Conservation (phyloP, 306 rosid genomes). For the Sesbania bispinosa region DNA sequence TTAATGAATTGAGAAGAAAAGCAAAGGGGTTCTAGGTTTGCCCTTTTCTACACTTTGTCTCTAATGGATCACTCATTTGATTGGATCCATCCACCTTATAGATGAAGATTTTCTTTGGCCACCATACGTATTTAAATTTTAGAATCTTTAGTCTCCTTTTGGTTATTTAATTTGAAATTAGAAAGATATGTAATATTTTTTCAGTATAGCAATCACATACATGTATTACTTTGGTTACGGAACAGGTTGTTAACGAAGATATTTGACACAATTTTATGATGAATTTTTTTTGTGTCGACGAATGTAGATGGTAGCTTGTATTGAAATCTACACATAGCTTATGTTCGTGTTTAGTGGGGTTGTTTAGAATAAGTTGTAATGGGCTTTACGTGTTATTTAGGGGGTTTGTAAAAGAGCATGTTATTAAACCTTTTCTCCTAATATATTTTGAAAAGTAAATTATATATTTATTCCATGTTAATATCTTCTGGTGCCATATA, state of each 20-base stretch:
- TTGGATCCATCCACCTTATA: not conserved
- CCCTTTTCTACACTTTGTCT: not conserved
- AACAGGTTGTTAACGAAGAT: not conserved
- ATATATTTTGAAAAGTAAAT: too few relatives aligned
- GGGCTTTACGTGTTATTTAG: too few relatives aligned
- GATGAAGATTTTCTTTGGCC: not conserved
- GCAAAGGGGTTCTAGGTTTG: conserved; percentile 3
- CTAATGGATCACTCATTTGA: not conserved
- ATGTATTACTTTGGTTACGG: not conserved
- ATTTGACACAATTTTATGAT: not conserved
- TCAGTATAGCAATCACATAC: not conserved
- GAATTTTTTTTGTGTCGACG: too few relatives aligned
- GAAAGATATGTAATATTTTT: not conserved
- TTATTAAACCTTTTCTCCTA: too few relatives aligned
- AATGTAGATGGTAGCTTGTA: too few relatives aligned
- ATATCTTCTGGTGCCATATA: too few relatives aligned
- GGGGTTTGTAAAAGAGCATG: too few relatives aligned
- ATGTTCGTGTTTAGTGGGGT: too few relatives aligned
- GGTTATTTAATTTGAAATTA: not conserved
- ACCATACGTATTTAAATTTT: not conserved
- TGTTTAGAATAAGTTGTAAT: too few relatives aligned
- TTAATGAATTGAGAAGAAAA: conserved; percentile 17
- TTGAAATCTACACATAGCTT: too few relatives aligned
- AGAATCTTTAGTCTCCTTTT: not conserved
- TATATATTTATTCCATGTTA: too few relatives aligned